phyloP scores from a whole-genome alignment of 2,329 filamentous ascomycete species.

The Cylindrodendrum hubeiense region DNA sequence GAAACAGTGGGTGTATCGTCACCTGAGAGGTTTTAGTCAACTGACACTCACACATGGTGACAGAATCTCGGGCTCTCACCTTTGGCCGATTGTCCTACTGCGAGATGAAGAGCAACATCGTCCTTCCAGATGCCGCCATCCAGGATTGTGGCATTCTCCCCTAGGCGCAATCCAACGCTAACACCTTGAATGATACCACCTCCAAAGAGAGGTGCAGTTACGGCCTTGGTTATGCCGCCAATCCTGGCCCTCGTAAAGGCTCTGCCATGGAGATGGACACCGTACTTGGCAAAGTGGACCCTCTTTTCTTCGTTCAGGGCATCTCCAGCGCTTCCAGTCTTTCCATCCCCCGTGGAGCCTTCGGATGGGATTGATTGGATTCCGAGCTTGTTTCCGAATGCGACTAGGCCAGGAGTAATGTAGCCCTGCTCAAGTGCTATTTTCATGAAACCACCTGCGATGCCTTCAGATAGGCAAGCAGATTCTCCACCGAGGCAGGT shows the following conservation, averaged over 20 bases:
- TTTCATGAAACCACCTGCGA: neutral
- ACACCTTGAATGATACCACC: neutral
- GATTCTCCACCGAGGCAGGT: neutral
- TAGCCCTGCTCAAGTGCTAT: neutral
- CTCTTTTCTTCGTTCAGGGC: conserved; percentile 1
- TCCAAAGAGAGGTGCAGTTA: neutral
- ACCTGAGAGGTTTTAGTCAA: too few relatives aligned
- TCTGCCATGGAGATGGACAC: neutral
- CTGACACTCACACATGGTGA: too few relatives aligned
- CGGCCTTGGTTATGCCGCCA: neutral
- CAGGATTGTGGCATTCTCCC: neutral
- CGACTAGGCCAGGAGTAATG: neutral
- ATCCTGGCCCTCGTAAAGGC: neutral
- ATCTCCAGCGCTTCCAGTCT: neutral
- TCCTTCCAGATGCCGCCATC: neutral
- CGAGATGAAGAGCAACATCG: neutral
- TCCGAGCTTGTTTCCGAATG: conserved; percentile 3
- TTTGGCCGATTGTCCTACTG: neutral
- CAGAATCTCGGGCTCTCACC: too few relatives aligned
- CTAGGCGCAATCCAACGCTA: neutral
- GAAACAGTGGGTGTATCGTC: too few relatives aligned
- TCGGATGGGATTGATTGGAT: neutral
- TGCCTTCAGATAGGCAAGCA: neutral
- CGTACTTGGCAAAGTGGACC: conserved; percentile 10
- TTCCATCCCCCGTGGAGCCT: conserved; percentile 6